Percentiles rank a stretch among this genome's conserved stretches.
Conservation (phyloP, 2,329 filamentous ascomycete genomes). For the Pseudogymnoascus sp. region DNA sequence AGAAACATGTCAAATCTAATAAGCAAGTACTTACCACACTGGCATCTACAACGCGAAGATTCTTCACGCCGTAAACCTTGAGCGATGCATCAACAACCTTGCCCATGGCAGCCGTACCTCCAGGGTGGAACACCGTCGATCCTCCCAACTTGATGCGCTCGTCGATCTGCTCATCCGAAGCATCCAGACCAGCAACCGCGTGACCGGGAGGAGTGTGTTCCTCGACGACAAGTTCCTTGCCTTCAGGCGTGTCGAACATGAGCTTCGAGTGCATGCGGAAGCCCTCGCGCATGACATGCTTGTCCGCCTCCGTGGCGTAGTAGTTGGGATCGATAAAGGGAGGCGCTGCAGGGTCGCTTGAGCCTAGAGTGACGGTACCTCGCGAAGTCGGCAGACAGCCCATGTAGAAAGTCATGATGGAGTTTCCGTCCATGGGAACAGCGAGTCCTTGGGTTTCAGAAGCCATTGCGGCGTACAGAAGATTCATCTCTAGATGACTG, state of each 20-base stretch:
- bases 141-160: neutral
- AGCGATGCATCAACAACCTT: slow-evolving; percentile 24
- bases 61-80: slow-evolving; percentile 21
- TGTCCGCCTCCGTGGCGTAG: slow-evolving; percentile 16
- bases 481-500: neutral
- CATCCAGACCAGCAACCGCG: neutral
- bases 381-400: slow-evolving; percentile 17
- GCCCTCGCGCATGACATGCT: slow-evolving; percentile 15
- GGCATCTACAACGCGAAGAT: slow-evolving; percentile 32
- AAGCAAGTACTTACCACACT: slow-evolving; percentile 21
- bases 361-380: slow-evolving; percentile 15
- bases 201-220: slow-evolving; percentile 10
- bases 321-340: slow-evolving; percentile 20
- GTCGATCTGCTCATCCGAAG: neutral
- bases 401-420: slow-evolving; percentile 11
- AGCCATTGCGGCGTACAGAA: slow-evolving; percentile 4
- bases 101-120: slow-evolving; percentile 22
- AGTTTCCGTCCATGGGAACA: slow-evolving; percentile 16
- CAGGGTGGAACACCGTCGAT: slow-evolving; percentile 15
- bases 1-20: neutral
- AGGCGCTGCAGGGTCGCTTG: neutral
- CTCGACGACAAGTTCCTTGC: slow-evolving; percentile 13
- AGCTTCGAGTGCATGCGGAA: neutral
- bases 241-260: slow-evolving; percentile 14
- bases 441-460: neutral